Evolutionary conservation across 129 eudicot genomes (phyloP), one percentile per base, ranked within the genome.

Genomic region (Saposhnikovia divaricata): DNA sequence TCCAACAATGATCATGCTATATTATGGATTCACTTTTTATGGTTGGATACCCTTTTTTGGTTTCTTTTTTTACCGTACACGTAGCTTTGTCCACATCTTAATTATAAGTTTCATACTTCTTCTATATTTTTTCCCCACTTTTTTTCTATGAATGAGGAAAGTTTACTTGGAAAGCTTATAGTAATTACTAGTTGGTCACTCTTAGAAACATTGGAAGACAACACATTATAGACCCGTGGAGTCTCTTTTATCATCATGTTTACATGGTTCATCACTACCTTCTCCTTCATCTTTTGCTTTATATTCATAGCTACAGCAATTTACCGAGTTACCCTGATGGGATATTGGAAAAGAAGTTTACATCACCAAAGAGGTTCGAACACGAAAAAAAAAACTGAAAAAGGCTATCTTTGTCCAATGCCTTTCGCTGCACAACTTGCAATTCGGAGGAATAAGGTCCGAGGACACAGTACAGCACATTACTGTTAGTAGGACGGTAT

Each of bases 141-240:
- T 69, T 79, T 66, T n/a, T 80, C 80, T 44, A 9, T 81, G 21
- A 74, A 87, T 68, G 21, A 31, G 43, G 73, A 79, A 82, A 87
- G 81, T 48, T 68, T 82, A 81, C 81, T 81, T 85, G 83, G 34
- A 85, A 77, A 76, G 81, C 87, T 71, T 81, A 87, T 85, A n/a
- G n/a, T n/a, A 57, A 89, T 89, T 83, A 83, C 84, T 76, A 81
- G 91, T 81, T 85, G 77, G 83, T 74, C 79, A 74, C 73, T 81
- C 71, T 59, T 73, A 18, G 74, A 51, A 75, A 48, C 85, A 85
- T 69, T 75, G 76, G 77, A 81, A 44, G 82, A 72, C 83, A 75
- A 25, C 84, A 81, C 81, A 77, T 69, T n/a, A 53, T 66, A 31
- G 72, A 66, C 83, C 73, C 77, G 79, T 69, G 83, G 82, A 63